A percentile compares a stretch with the other conserved stretches of the same genome.
Evolutionary conservation across 2,329 filamentous ascomycete genomes (phyloP).

Genomic region (Bipolaris bicolor): DNA sequence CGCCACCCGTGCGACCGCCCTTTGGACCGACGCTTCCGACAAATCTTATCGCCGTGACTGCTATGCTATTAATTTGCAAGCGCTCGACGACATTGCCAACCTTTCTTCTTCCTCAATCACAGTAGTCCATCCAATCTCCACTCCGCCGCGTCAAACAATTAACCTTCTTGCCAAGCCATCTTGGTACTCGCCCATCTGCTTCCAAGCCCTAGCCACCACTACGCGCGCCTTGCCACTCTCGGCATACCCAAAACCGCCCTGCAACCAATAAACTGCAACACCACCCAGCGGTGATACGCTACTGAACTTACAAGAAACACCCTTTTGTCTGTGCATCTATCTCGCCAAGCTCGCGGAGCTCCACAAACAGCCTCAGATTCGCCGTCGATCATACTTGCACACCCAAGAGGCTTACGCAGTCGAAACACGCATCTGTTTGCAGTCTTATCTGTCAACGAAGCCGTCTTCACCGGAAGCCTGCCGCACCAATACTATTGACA

Average conservation of each 20-base stretch:
- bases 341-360: constrained; percentile 34
- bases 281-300: constrained; percentile 22
- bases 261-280: constrained; percentile 26
- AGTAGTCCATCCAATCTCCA: constrained; percentile 33
- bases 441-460: constrained; percentile 8
- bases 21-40: constrained; percentile 26
- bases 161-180: constrained; percentile 25
- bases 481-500: constrained; percentile 29
- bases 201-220: constrained; percentile 33
- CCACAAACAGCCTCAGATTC: constrained; percentile 25
- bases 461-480: constrained; percentile 26
- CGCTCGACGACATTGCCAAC: constrained; percentile 10
- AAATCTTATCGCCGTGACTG: constrained; percentile 8
- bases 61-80: constrained; percentile 16
- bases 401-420: constrained; percentile 27
- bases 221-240: constrained; percentile 26
- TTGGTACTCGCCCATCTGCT: constrained; percentile 32
- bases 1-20: constrained; percentile 17
- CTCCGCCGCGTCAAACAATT: constrained; percentile 39
- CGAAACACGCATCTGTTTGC: constrained; percentile 27
- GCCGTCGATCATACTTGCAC: constrained; percentile 17
- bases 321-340: constrained; percentile 18
- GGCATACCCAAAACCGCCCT: constrained; percentile 32
- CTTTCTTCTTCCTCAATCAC: constrained; percentile 18
- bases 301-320: constrained; percentile 30